Conservation (phyloP, 192 early-diverging fungal species). For the Coemansia sp. region DNA sequence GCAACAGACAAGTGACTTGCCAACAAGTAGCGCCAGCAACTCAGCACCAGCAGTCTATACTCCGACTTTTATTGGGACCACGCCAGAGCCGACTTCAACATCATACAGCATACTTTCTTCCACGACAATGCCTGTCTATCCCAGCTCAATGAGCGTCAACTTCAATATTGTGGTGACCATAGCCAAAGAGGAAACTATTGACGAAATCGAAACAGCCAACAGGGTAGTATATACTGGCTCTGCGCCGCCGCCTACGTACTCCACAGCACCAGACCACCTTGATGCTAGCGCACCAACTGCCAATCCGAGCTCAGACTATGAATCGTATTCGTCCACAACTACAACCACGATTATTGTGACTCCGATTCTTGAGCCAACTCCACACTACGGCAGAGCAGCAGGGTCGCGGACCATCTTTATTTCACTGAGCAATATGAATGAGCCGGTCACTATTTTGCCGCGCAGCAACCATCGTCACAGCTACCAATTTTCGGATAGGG, state of each 20-base stretch:
- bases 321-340: conserved; percentile 1
- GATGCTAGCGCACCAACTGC: not conserved
- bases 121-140: not conserved
- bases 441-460: not conserved
- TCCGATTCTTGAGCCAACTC: not conserved
- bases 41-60: too few species aligned
- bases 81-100: not conserved
- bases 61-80: not conserved
- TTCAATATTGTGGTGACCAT: not conserved
- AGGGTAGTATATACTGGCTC: not conserved
- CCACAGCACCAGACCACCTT: too few species aligned
- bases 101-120: not conserved
- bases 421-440: not conserved
- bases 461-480: not conserved
- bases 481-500: not conserved
- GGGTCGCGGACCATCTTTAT: too few species aligned
- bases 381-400: not conserved
- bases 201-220: too few species aligned
- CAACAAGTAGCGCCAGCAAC: too few species aligned
- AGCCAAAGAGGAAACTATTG: not conserved
- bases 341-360: not conserved
- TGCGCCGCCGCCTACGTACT: too few species aligned
- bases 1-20: too few species aligned
- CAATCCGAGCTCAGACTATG: not conserved
- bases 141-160: not conserved